Base-by-base conservation (phyloP, 805 yeast genomes). In the Geotrichum ghanense region DNA sequence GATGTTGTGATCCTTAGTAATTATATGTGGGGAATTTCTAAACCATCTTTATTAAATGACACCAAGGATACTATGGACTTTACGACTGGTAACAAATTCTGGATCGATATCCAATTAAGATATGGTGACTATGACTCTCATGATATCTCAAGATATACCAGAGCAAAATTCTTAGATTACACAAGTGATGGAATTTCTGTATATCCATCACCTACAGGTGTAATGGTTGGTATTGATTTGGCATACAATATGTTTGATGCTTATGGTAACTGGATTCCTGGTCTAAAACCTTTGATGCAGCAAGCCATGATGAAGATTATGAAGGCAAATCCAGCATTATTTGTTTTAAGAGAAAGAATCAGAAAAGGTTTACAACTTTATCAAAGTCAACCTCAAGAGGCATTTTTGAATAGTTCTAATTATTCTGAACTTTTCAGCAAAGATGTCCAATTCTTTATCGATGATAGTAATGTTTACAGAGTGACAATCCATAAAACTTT, bases 101-200 rank as follows among this genome's bases (percentile, higher is more conserved):
- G 98, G 98, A 67, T 92, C 49, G 99, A 92, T 69, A 84, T 92
- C 20, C 99, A 92, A 63, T 68, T 92, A 47, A 71, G 97, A 46
- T 92, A 90, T 60, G 98, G 99, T 55, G 99, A 92, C 62, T 92
- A 86, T 63, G 99, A 92, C 63, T 86, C 97, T 3, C 98, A 92
- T 61, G 97, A 92, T 62, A 88, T 92, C 43, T 83, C 95, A 0
- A 77, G 97, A 53, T 92, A 92, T 60, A 84, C 95, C 1, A 71
- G 97, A 46, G 89, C 97, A 4, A 92, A 92, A 61, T 92, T 80
- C 61, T 67, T 92, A 58, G 98, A 92, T 58, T 92, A 92, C 58
- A 90, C 97, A 1, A 76, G 86, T 1, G 98, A 92, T 61, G 82
- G 78, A 51, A 71, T 83, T 3, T 82, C 90, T 56, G 71, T 81